Base-by-base conservation (phyloP, 768 basidiomycete species). In the Collybiopsis luxurians region DNA sequence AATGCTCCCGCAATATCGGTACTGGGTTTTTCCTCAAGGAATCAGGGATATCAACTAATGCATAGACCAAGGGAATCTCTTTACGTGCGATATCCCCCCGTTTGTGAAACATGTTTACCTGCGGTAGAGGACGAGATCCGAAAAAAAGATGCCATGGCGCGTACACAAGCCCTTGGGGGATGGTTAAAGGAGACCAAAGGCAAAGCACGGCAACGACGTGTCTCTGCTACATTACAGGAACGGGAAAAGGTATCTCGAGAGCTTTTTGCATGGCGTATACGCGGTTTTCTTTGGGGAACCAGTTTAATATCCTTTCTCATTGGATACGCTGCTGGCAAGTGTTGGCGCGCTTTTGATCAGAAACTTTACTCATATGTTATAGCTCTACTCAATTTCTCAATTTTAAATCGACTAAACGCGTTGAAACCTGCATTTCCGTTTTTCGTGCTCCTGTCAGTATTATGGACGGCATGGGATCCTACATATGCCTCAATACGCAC, bases 381-480 rank as follows among this genome's bases (percentile, higher is more conserved):
- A 79, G 79, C 70, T 54, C 67, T 67, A 30, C 61, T 72, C 57
- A 73, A 67, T 4, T 67, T 67, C 56, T 63, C 65, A 47, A 68
- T 70, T 15, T 68, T 70, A 27, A 56, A 53, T 34, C 62, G 57
- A 11, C 60, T 74, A 11, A 57, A 61, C 7, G 64, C 67, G 31
- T 44, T 73, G 38, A 63, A 70, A 49, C 79, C 80, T 10, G 59
- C 67, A 4, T 71, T 87, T 50, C 85, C 89, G 2, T 27, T 75
- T 3, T 43, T 89, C 19, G 71, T 76, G 27, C 43, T 85, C 0
- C 11, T 82, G 15, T 92, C 92, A 19, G 65, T 94, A 15, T 64
- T 87, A 5, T 95, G 93, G 87, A 84, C 85, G 0, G 83, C 79
- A 1, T 96, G 94, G 94, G 86, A 96, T 66, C 93, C 92, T 12